phyloP scores from a whole-genome alignment of 495 filamentous ascomycete species.

The Podospora fimiseda region DNA sequence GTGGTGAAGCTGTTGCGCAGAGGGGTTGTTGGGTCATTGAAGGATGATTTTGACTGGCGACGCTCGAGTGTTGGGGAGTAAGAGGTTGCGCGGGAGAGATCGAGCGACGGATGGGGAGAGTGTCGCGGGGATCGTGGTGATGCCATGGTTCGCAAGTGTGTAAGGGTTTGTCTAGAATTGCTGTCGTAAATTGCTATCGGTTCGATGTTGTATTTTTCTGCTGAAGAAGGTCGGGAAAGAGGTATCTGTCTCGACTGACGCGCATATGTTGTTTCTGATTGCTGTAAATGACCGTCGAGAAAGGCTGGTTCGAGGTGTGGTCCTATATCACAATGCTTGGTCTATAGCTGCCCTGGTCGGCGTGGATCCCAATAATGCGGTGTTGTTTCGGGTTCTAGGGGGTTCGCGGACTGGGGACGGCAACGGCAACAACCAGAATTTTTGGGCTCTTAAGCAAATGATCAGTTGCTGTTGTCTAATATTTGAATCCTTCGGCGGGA shows the following conservation, averaged over 20 bases:
- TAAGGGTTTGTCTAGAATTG: not conserved
- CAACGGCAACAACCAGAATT: too few species aligned
- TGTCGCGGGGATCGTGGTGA: constrained; percentile 61
- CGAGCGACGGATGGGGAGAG: constrained; percentile 62
- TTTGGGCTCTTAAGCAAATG: too few species aligned
- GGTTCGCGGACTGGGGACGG: not conserved
- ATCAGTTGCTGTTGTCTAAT: too few species aligned
- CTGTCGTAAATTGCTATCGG: not conserved
- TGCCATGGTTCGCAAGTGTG: constrained; percentile 15
- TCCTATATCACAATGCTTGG: constrained; percentile 10
- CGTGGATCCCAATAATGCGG: not conserved
- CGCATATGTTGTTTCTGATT: not conserved
- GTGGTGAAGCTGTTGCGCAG: constrained; percentile 48
- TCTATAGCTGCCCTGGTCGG: not conserved
- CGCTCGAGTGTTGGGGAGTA: constrained; percentile 34
- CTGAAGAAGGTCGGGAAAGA: too few species aligned
- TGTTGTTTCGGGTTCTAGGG: not conserved
- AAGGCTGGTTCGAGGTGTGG: not conserved
- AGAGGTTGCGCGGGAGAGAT: constrained; percentile 46
- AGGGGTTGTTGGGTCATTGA: constrained; percentile 56
- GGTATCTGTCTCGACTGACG: too few species aligned
- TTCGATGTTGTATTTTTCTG: too few species aligned
- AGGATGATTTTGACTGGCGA: constrained; percentile 52
- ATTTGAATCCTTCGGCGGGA: too few species aligned
- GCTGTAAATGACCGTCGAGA: not conserved